Percentiles rank a stretch among this genome's conserved stretches.
Conservation (phyloP, 106 monocot genomes). For the Dactylorhiza incarnata region DNA sequence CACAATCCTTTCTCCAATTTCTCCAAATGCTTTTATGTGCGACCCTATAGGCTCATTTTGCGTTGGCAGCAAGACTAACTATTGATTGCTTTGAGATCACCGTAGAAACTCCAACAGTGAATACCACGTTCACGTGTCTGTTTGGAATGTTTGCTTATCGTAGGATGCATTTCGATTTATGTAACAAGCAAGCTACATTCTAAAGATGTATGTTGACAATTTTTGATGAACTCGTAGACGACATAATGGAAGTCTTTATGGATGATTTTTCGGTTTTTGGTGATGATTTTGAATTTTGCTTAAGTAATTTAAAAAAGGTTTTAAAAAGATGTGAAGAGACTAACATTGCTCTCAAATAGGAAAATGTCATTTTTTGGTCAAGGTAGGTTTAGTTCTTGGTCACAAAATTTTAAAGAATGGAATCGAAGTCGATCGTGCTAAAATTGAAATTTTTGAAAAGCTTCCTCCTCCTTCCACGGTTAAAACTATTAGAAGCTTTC, state of each 20-base stretch:
- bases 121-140: not conserved
- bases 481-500: constrained; percentile 7
- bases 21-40: too few species aligned
- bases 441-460: constrained; percentile 2
- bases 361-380: constrained; percentile 19
- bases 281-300: constrained; percentile 5
- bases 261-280: constrained; percentile 19
- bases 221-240: too few species aligned
- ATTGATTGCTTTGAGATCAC: too few species aligned
- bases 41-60: too few species aligned
- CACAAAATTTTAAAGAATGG: constrained; percentile 7
- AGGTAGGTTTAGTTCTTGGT: constrained; percentile 7
- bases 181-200: too few species aligned
- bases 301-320: not conserved
- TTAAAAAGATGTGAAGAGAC: constrained; percentile 4
- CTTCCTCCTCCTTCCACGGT: not conserved
- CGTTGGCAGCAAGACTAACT: too few species aligned
- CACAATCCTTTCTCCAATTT: too few species aligned
- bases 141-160: constrained; percentile 11
- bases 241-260: constrained; percentile 14
- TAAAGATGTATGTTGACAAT: too few species aligned
- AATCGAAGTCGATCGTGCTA: constrained; percentile 2
- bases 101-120: too few species aligned
- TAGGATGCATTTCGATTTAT: constrained; percentile 13
- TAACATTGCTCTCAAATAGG: constrained; percentile 2